Conservation (phyloP, 2,329 filamentous ascomycete species). For the Beauveria medogensis region DNA sequence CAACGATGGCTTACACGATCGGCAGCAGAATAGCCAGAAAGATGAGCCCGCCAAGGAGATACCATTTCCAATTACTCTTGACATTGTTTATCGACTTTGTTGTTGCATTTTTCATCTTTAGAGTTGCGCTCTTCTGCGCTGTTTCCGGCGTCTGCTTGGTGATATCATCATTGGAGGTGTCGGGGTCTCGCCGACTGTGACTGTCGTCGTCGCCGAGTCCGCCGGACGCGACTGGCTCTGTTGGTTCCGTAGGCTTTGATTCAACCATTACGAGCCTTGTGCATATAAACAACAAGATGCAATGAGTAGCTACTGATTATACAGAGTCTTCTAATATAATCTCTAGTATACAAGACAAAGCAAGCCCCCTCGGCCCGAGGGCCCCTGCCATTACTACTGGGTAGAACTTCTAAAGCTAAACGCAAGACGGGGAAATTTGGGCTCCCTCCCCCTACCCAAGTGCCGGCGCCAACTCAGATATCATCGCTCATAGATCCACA, state of each 20-base stretch:
- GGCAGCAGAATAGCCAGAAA: neutral
- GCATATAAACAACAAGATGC: too few species aligned
- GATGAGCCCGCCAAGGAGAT: neutral
- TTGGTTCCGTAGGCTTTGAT: neutral
- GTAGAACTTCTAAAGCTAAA: neutral
- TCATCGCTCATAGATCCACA: neutral
- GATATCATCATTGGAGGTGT: neutral
- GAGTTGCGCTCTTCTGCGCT: neutral
- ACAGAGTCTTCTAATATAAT: too few species aligned
- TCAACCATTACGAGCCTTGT: neutral
- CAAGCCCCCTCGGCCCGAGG: neutral
- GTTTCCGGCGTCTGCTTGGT: neutral
- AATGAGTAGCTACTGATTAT: too few species aligned
- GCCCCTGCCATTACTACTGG: neutral
- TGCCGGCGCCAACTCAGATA: neutral
- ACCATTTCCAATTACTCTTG: constrained; percentile 1
- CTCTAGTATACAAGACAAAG: neutral
- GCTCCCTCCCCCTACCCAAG: neutral
- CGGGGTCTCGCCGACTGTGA: neutral
- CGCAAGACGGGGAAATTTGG: neutral
- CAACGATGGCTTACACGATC: neutral
- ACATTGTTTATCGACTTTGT: neutral
- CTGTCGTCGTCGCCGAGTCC: neutral
- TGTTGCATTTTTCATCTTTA: neutral
- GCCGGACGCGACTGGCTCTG: neutral